Base-by-base conservation (phyloP, 306 rosid genomes). In the Rosa chinensis region DNA sequence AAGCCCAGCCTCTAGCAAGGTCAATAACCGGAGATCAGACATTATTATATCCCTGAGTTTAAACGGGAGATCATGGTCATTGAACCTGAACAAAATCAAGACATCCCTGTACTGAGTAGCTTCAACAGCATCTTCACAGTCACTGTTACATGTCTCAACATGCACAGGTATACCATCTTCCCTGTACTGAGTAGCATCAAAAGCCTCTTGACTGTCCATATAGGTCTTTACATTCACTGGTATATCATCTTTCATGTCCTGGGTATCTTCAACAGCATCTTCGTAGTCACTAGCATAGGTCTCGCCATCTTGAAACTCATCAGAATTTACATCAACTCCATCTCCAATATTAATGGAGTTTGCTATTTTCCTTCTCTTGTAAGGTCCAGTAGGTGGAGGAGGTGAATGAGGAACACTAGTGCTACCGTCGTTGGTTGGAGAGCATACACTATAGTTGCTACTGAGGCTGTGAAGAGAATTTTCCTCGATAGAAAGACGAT, bases 1-100 rank as follows among this genome's bases (percentile, higher is more conserved):
- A 81, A 95, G 98, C 76, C 99, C 98, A 35, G 98, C 98, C 85
- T 95, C 99, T 82, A 95, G 85, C 86, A 95, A 83, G 37, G 98
- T 91, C 73, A 95, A 97, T 74, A 95, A 85, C 82, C 99, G 87
- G 85, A 91, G 84, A 85, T 95, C 99, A 66, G 95, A 79, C 87
- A 91, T 77, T 80, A 95, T 90, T 78, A 89, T 78, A 55, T 90
- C 89, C 81, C 79, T 82, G 12, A 95, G 70, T 82, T 90, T 93
- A 77, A 91, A 95, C 45, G 99, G 99, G 50, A 95, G 97, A 84
- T 91, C 78, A 17, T 70, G 89, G 84, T 95, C 98, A 88, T 95
- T 73, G 81, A 90, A 95, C 94, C 92, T 90, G 79, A 90, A 84
- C 75, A 79, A 88, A 78, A 95, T 86, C 67, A 95, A 80, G 56